Evolutionary conservation across 306 rosid species (phyloP), one percentile per base, ranked within the genome.

Genomic region (Carpinus fangiana): DNA sequence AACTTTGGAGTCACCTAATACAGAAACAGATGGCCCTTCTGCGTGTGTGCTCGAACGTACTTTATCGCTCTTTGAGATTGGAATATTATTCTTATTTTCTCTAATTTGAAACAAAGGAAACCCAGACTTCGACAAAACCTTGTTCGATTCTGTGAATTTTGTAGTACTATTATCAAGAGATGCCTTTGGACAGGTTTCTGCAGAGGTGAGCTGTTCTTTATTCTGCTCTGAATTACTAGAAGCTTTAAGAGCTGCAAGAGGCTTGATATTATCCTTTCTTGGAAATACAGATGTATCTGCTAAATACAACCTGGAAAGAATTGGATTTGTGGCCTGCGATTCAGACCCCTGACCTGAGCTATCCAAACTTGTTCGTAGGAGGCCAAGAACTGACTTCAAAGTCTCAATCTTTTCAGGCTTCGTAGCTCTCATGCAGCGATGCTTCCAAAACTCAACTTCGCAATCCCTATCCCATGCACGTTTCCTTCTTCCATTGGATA

Each of bases 401-500:
- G 98, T 95, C 82, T 88, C 87, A 31, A 95, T 80, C 88, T 95
- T 95, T 84, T 93, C 99, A 54, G 99, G 98, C 81, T 87, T 92
- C 20, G 92, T 34, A 61, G 91, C 83, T 80, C 93, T 81, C 82
- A 65, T 72, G 90, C 99, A 91, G 45, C 98, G 96, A 81, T 91
- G 88, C 88, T 91, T 95, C 99, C 99, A 95, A 85, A 95, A 95
- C 82, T 95, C 99, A 66, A 95, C 83, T 86, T 95, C 97, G 82
- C 98, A 91, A 77, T 93, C 98, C 87, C 98, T 83, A 83, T 95
- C 98, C 99, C 99, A 93, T 72, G 98, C 96, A 48, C 91, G 97
- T 87, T 91, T 95, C 84, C 98, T 80, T 75, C 88, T 91, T 85
- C 99, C 99, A 88, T 83, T 91, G 71, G 93, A 83, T 64, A 82